Evolutionary conservation across 2,329 filamentous ascomycete genomes (phyloP).

Genomic region (Aspergillus ochraceoroseus): DNA sequence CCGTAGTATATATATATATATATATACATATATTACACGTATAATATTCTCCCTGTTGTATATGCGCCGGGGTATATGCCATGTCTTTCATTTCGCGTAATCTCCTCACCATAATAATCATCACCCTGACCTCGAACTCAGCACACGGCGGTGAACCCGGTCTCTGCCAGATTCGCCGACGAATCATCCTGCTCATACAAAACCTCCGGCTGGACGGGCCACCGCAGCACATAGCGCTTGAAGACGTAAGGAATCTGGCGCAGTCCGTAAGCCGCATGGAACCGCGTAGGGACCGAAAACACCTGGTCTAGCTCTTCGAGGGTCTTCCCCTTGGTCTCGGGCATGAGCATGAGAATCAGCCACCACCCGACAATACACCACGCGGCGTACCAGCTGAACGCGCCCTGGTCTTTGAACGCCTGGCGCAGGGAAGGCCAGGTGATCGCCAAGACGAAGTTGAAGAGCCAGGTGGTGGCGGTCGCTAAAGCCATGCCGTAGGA

Average conservation of each 20-base stretch:
- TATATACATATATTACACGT: not conserved
- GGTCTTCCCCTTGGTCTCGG: slow-evolving; percentile 41
- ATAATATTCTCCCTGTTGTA: no score
- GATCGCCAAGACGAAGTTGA: slow-evolving; percentile 52
- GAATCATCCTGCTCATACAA: slow-evolving; percentile 36
- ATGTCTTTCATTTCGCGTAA: slow-evolving; percentile 4
- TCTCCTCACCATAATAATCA: not conserved
- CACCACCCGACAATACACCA: slow-evolving; percentile 46
- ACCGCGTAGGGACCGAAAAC: slow-evolving; percentile 49
- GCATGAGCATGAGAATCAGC: slow-evolving; percentile 43
- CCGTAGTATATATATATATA: not conserved
- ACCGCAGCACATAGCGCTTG: slow-evolving; percentile 33
- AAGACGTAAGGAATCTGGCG: slow-evolving; percentile 38
- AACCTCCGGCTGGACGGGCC: slow-evolving; percentile 39
- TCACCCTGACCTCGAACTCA: not conserved
- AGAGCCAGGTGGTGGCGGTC: slow-evolving; percentile 59
- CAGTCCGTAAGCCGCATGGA: slow-evolving; percentile 41
- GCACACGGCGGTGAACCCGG: slow-evolving; percentile 23
- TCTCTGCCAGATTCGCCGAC: slow-evolving; percentile 17
- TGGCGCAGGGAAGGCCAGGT: slow-evolving; percentile 51
- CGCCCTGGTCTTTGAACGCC: slow-evolving; percentile 49
- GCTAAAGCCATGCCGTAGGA: slow-evolving; percentile 59
- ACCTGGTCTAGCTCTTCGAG: slow-evolving; percentile 51
- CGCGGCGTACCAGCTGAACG: slow-evolving; percentile 49
- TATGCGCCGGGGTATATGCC: slow-evolving; percentile 6